Evolutionary conservation across 1,284 basidiomycete species (phyloP).

Genomic region (Microbotryum silenes-acaulis): DNA sequence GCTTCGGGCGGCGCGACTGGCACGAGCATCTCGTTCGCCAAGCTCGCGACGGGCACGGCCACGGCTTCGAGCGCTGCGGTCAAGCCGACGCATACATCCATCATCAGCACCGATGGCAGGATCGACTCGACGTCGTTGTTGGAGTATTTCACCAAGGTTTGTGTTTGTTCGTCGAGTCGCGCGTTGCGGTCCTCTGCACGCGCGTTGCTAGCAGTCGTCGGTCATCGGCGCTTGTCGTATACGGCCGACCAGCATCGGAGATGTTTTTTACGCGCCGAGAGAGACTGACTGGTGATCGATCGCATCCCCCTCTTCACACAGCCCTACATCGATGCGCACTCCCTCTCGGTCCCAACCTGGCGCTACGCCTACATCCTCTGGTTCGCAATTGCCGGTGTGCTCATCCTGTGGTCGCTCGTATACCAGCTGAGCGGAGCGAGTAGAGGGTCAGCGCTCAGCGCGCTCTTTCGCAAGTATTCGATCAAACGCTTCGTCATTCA

Average conservation of each 20-base stretch:
- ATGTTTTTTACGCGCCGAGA: too few species aligned
- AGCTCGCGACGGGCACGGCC: constrained; percentile 2
- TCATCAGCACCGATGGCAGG: constrained; percentile 20
- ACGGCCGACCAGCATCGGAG: not conserved
- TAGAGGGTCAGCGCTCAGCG: constrained; percentile 21
- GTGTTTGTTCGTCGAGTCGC: not conserved
- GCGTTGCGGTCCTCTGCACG: too few species aligned
- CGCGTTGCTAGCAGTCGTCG: too few species aligned
- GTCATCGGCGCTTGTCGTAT: too few species aligned
- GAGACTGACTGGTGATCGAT: not conserved
- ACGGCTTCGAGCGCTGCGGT: constrained; percentile 6
- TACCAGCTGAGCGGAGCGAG: constrained; percentile 34
- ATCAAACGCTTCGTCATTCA: constrained; percentile 19
- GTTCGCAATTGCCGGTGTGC: constrained; percentile 38
- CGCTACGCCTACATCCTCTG: constrained; percentile 44
- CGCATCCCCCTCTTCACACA: not conserved
- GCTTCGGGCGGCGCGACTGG: not conserved
- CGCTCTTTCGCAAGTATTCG: constrained; percentile 29
- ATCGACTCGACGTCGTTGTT: constrained; percentile 19
- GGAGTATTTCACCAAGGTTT: constrained; percentile 25
- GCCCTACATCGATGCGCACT: constrained; percentile 40
- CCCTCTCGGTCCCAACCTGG: constrained; percentile 41
- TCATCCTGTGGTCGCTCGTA: constrained; percentile 36
- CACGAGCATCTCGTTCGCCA: constrained; percentile 14
- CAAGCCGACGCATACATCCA: not conserved